phyloP scores from a whole-genome alignment of 768 basidiomycete genomes.

The Neoboletus magnificus region DNA sequence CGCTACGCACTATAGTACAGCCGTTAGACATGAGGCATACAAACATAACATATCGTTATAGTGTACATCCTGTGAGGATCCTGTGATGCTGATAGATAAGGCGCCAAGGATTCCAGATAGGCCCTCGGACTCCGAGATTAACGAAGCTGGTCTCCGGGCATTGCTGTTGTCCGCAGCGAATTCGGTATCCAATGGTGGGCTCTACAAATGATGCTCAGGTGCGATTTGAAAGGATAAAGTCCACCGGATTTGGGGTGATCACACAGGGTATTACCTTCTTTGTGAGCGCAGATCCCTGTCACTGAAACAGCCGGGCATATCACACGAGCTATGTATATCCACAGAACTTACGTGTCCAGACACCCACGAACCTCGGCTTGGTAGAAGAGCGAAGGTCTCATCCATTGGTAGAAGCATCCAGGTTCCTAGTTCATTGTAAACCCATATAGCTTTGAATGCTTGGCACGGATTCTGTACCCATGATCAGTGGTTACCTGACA shows the following conservation, averaged over 20 bases:
- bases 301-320: neutral
- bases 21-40: neutral
- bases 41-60: neutral
- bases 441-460: neutral
- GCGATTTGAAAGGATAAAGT: neutral
- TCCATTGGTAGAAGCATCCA: neutral
- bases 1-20: neutral
- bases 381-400: neutral
- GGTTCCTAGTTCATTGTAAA: neutral
- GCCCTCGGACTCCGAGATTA: neutral
- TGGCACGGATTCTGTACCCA: neutral
- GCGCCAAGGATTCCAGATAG: neutral
- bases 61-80: conserved; percentile 4
- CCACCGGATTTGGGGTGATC: neutral
- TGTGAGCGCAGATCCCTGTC: conserved; percentile 7
- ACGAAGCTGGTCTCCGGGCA: neutral
- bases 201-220: neutral
- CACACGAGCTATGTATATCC: neutral
- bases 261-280: conserved; percentile 2
- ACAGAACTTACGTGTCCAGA: neutral
- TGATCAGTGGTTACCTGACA: too few species aligned
- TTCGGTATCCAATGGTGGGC: too few species aligned
- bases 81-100: neutral
- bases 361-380: too few species aligned
- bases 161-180: neutral